Conservation (phyloP, 129 eudicot species). For the Heracleum sosnowskyi region DNA sequence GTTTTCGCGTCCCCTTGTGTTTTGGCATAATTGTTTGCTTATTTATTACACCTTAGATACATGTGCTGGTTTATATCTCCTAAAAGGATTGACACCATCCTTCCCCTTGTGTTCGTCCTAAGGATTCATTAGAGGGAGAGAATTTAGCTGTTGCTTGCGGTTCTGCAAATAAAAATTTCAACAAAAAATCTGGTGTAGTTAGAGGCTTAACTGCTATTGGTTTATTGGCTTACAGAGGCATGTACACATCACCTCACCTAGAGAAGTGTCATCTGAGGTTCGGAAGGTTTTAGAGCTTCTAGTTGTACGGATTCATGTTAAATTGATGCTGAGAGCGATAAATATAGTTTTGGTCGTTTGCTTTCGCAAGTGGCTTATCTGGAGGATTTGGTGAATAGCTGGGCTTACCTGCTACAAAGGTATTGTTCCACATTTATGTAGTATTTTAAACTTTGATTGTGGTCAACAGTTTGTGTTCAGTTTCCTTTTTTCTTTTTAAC, state of each 20-base stretch:
- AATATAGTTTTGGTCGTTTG: conserved; percentile 42
- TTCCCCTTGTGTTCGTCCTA: no score
- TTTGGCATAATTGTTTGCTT: no score
- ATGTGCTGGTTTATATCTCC: no score
- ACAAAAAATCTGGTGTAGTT: conserved; percentile 50
- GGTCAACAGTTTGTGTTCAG: not conserved
- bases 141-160: conserved; percentile 20
- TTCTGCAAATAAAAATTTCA: conserved; percentile 33
- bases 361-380: conserved; percentile 84
- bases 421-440: conserved; percentile 20
- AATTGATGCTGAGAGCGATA: conserved; percentile 74
- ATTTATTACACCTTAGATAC: no score
- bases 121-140: conserved; percentile 26
- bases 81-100: no score
- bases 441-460: conserved; percentile 1
- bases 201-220: conserved; percentile 86
- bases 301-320: conserved; percentile 40
- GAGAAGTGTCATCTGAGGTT: conserved; percentile 65
- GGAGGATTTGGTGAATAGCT: conserved; percentile 78
- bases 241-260: conserved; percentile 57
- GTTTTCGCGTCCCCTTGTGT: no score
- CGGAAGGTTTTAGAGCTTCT: conserved; percentile 69
- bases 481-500: conserved; percentile 13
- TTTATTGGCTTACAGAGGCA: conserved; percentile 82
- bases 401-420: conserved; percentile 79